Percentiles rank a stretch among this genome's conserved stretches.
Conservation (phyloP, 805 yeast genomes). For the Wickerhamomyces silvicola region DNA sequence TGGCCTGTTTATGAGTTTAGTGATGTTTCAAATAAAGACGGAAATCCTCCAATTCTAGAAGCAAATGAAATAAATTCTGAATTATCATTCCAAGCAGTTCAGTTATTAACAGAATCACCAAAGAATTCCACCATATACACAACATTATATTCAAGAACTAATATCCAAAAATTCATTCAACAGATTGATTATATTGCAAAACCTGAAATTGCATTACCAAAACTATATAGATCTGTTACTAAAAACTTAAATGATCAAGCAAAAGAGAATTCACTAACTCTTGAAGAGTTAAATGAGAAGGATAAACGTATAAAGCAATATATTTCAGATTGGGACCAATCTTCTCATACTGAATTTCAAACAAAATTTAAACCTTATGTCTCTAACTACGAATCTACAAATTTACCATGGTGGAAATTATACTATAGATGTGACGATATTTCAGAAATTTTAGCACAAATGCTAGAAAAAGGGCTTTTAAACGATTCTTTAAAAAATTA, state of each 20-base stretch:
- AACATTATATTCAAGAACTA: slow-evolving; percentile 17
- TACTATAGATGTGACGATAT: slow-evolving; percentile 26
- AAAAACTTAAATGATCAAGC: slow-evolving; percentile 13
- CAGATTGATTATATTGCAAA: slow-evolving; percentile 11
- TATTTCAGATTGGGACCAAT: slow-evolving; percentile 24
- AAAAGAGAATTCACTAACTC: slow-evolving; percentile 14
- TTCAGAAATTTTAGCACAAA: slow-evolving; percentile 19
- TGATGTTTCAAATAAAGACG: slow-evolving; percentile 6
- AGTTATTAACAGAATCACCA: slow-evolving; percentile 23
- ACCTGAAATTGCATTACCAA: slow-evolving; percentile 11
- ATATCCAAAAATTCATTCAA: slow-evolving; percentile 14
- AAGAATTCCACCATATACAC: slow-evolving; percentile 22
- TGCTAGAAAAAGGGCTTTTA: slow-evolving; percentile 21
- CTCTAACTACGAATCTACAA: slow-evolving; percentile 17
- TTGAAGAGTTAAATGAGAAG: slow-evolving; percentile 12
- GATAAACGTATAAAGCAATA: slow-evolving; percentile 13
- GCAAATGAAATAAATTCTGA: slow-evolving; percentile 21
- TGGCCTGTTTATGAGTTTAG: slow-evolving; percentile 18
- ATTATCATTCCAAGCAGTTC: slow-evolving; percentile 16
- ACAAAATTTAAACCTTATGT: slow-evolving; percentile 22
- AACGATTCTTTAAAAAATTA: slow-evolving; percentile 22
- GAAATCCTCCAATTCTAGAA: slow-evolving; percentile 4
- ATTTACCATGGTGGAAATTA: slow-evolving; percentile 26
- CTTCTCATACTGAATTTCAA: slow-evolving; percentile 26
- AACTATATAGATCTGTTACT: slow-evolving; percentile 11